A percentile compares a stretch with the other conserved stretches of the same genome.
Conservation (phyloP, 2,329 filamentous ascomycete genomes). For the Grosmannia huntii region DNA sequence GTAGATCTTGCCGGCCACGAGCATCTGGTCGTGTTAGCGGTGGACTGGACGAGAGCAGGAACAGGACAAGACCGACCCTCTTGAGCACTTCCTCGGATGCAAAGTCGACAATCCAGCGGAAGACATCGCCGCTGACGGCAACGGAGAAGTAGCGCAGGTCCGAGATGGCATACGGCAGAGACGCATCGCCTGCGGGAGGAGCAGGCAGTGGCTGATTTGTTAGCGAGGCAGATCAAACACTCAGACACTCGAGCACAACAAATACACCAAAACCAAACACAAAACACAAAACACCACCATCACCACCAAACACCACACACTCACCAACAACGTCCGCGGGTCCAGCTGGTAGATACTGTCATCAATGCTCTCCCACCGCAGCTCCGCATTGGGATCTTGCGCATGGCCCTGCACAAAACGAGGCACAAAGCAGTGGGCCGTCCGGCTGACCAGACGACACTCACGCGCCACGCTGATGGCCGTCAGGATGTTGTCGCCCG, state of each 20-base stretch:
- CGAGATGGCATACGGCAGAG: conserved; percentile 71
- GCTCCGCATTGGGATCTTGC: conserved; percentile 56
- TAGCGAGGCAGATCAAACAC: not conserved
- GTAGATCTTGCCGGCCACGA: conserved; percentile 84
- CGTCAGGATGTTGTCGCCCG: conserved; percentile 93
- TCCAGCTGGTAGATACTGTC: conserved; percentile 68
- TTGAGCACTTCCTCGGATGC: conserved; percentile 68
- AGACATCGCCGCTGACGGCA: conserved; percentile 84
- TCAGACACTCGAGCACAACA: no score
- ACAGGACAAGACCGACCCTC: conserved; percentile 23
- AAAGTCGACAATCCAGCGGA: conserved; percentile 92
- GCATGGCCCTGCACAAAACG: conserved; percentile 70
- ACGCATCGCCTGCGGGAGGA: conserved; percentile 62
- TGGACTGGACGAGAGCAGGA: no score
- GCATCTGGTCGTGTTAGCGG: conserved; percentile 46
- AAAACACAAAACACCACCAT: no score
- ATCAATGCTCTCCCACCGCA: conserved; percentile 93
- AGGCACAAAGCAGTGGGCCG: conserved; percentile 84
- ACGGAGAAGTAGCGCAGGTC: conserved; percentile 78
- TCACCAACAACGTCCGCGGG: conserved; percentile 58
- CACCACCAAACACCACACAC: conserved; percentile 8
- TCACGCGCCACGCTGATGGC: conserved; percentile 92
- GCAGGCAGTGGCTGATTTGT: conserved; percentile 30
- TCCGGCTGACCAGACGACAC: conserved; percentile 67
- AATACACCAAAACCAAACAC: no score